These are phyloP conservation scores for Vitis hybrid DNA, from an alignment of 177 flowering plant genomes.

Conservation along the genomic window DNA sequence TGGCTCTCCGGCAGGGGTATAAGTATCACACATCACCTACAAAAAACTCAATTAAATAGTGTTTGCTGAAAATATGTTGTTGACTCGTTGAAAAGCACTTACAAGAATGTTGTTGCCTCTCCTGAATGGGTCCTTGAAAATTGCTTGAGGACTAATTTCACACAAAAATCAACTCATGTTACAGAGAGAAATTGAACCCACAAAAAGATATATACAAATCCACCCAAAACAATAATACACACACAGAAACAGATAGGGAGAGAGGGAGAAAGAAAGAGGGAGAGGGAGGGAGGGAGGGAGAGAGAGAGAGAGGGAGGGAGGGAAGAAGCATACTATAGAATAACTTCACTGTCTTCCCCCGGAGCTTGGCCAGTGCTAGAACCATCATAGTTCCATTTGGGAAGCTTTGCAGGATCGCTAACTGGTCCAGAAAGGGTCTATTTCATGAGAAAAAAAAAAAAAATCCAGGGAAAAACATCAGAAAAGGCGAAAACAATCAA, in stretches of 20 bases:
- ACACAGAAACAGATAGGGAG: too few species aligned
- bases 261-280: too few species aligned
- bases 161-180: not conserved
- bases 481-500: not conserved
- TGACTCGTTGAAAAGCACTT: slow-evolving; percentile 2
- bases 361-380: slow-evolving; percentile 30
- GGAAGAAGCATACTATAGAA: slow-evolving; percentile 16
- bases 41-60: not conserved
- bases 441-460: not conserved
- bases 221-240: too few species aligned
- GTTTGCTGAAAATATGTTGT: not conserved
- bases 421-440: slow-evolving; percentile 20
- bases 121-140: slow-evolving; percentile 27
- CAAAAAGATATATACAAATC: not conserved
- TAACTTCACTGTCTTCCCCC: slow-evolving; percentile 29
- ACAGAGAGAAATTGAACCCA: not conserved
- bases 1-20: slow-evolving; percentile 31
- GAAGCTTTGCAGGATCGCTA: slow-evolving; percentile 13
- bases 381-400: slow-evolving; percentile 30
- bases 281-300: too few species aligned
- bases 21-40: slow-evolving; percentile 25
- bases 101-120: slow-evolving; percentile 25
- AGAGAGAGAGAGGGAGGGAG: not conserved
- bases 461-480: not conserved
- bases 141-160: slow-evolving; percentile 21